A percentile compares a stretch with the other conserved stretches of the same genome.
phyloP scores from a whole-genome alignment of 257 asterid species.

The Solanum piurae region DNA sequence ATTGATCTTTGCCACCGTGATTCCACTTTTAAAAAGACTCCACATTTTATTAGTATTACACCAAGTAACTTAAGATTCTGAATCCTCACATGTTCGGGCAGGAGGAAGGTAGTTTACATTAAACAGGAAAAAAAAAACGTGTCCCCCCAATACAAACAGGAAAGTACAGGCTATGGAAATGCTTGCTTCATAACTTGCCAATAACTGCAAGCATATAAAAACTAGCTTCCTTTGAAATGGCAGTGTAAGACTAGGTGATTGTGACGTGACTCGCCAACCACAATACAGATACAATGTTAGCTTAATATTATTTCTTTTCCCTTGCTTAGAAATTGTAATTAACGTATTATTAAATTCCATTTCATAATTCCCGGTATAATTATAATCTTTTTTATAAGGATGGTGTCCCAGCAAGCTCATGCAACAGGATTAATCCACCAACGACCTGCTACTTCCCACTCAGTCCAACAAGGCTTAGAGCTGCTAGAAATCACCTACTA shows the following conservation, averaged over 20 bases:
- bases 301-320: background rate
- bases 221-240: background rate
- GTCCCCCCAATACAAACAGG: background rate
- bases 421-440: background rate
- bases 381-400: accelerated
- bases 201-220: background rate
- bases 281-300: background rate
- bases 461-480: background rate
- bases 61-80: background rate
- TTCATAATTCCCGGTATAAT: background rate
- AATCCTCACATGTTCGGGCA: background rate
- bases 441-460: background rate
- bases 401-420: background rate
- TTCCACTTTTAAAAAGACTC: background rate
- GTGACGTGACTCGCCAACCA: background rate
- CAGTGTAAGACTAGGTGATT: background rate
- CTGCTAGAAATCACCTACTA: background rate
- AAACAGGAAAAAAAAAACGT: background rate
- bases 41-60: background rate
- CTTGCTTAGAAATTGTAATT: background rate
- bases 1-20: background rate
- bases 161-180: background rate
- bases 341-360: background rate
- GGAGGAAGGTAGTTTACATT: background rate
- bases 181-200: background rate